Base-by-base conservation (phyloP, 2,329 filamentous ascomycete genomes). In the Parastagonospora avenae region DNA sequence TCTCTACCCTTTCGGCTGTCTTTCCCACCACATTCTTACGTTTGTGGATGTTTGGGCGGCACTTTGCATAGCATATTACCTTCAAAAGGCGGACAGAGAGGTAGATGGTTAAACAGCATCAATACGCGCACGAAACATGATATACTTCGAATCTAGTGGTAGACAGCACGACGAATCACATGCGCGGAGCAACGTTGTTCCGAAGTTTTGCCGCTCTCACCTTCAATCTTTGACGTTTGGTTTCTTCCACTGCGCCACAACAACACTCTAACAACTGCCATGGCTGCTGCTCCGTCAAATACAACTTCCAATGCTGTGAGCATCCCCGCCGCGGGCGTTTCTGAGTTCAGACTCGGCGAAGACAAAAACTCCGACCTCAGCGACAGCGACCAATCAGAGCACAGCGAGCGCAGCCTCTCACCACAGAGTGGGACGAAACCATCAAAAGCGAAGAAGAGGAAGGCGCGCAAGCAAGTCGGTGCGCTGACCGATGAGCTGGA, bases 351-450 rank as follows among this genome's bases (percentile, higher is more conserved):
- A 32, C 33, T 62, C 41, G 47, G 32, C 24, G 50, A 54, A 2
- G 50, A 51, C 14, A 42, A 48, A 16, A 46, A 55, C 37, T 56
- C 59, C 30, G 60, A 62, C 38, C 56, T 48, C 31, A 65, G 60
- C 48, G 60, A 63, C 38, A 52, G 46, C 31, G 60, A 63, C 60
- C 62, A 63, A 63, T 63, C 62, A 59, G 56, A 56, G 15, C 48
- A 48, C 12, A 65, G 59, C 46, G 50, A 56, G 50, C 59, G 52
- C 42, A 59, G 54, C 48, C 45, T 55, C 19, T 63, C 62, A 42
- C 57, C 59, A 45, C 42, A 47, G 38, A 42, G 38, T 35, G 16
- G 39, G 28, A 47, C 40, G 42, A 54, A 55, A 53, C 55, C 40
- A 59, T 56, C 43, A 47, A 49, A 40, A 62, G 30, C 15, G 37